phyloP scores from a whole-genome alignment of 169 alveolate species.

The Besnoitia besnoiti region DNA sequence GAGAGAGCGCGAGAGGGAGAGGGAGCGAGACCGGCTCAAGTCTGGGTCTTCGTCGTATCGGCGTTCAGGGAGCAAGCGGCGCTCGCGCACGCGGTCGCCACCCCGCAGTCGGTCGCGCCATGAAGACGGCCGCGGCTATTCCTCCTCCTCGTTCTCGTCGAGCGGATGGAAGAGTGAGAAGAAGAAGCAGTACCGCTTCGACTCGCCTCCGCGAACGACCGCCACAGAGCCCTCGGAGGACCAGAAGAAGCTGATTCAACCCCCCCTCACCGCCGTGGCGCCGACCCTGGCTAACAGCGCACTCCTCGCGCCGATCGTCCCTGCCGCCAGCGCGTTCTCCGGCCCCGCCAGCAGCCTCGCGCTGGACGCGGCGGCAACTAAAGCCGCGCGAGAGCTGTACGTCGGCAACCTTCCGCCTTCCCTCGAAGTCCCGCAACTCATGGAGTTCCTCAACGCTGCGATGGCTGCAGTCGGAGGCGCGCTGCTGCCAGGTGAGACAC shows the following conservation, averaged over 20 bases:
- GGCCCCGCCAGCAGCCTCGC: constrained; percentile 56
- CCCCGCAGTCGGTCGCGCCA: neutral
- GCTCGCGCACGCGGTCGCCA: neutral
- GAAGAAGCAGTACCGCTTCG: constrained; percentile 59
- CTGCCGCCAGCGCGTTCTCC: constrained; percentile 45
- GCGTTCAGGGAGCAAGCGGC: neutral
- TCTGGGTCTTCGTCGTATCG: neutral
- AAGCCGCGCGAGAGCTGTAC: constrained; percentile 82
- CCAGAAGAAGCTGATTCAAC: constrained; percentile 11
- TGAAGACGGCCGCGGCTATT: neutral
- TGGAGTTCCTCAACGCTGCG: constrained; percentile 84
- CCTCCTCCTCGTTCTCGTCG: neutral
- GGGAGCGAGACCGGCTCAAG: neutral
- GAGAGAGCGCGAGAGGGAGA: neutral
- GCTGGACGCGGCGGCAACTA: constrained; percentile 70
- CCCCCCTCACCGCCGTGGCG: constrained; percentile 38
- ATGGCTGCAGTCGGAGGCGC: constrained; percentile 79
- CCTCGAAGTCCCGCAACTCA: constrained; percentile 78
- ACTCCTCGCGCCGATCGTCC: neutral
- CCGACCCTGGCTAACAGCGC: constrained; percentile 16
- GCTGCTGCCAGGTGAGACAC: constrained; percentile 75
- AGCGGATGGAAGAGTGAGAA: constrained; percentile 56
- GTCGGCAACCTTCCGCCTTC: constrained; percentile 86
- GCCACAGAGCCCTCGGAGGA: constrained; percentile 51
- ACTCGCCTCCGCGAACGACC: constrained; percentile 62